These are phyloP conservation scores for Metschnikowia borealis DNA, from an alignment of 805 yeast species.

Conservation along the genomic window DNA sequence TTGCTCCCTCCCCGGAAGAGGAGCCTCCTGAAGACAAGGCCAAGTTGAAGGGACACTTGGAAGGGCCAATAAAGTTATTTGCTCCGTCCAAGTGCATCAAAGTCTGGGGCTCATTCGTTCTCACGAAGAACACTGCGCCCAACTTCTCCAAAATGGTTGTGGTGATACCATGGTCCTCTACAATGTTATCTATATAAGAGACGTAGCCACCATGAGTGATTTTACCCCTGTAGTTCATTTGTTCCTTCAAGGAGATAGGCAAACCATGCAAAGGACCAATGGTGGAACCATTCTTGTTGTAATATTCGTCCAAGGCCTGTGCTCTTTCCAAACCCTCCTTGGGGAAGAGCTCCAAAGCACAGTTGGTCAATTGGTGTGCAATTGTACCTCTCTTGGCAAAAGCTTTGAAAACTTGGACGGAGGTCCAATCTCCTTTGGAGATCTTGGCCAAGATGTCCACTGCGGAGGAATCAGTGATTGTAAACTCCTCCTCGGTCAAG, in stretches of 20 bases:
- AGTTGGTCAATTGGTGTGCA: conserved; percentile 60
- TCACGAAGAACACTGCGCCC: conserved; percentile 60
- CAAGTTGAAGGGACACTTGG: conserved; percentile 56
- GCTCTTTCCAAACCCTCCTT: conserved; percentile 60
- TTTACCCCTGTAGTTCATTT: conserved; percentile 49
- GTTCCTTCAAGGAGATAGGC: conserved; percentile 65
- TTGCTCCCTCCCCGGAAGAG: conserved; percentile 69
- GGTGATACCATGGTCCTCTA: conserved; percentile 45
- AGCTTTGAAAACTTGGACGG: conserved; percentile 55
- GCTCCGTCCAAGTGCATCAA: conserved; percentile 66
- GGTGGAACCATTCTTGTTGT: conserved; percentile 42
- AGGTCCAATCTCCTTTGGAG: conserved; percentile 42
- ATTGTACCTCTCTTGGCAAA: conserved; percentile 62
- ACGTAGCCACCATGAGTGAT: conserved; percentile 62
- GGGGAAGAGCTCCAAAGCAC: conserved; percentile 57
- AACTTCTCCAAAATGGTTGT: conserved; percentile 44
- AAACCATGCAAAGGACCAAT: conserved; percentile 66
- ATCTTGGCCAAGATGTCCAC: conserved; percentile 40
- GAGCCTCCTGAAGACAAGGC: conserved; percentile 66
- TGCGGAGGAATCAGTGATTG: conserved; percentile 44
- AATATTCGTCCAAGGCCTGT: conserved; percentile 49
- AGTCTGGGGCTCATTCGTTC: conserved; percentile 68
- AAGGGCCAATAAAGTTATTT: conserved; percentile 56
- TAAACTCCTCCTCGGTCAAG: conserved; percentile 36
- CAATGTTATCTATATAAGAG: conserved; percentile 44